Evolutionary conservation across 2,329 filamentous ascomycete species (phyloP).

Genomic region (Hymenoscyphus albidus): DNA sequence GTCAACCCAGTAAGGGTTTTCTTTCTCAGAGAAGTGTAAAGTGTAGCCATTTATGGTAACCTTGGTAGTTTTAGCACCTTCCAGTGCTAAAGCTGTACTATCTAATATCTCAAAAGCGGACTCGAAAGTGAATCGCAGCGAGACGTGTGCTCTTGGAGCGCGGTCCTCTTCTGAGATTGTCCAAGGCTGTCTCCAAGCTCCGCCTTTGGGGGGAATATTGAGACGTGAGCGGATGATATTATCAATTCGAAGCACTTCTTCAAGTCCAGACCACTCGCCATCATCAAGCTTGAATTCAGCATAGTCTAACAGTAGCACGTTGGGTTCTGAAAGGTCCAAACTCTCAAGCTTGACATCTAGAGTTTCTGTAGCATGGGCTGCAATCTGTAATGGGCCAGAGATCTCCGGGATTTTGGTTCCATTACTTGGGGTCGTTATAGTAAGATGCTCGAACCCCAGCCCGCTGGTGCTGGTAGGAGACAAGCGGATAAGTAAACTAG

Average conservation of each 20-base stretch:
- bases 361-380: not conserved
- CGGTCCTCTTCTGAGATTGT: constrained; percentile 23
- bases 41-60: constrained; percentile 25
- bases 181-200: constrained; percentile 33
- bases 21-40: constrained; percentile 7
- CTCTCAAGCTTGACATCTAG: constrained; percentile 13
- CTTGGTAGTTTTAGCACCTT: constrained; percentile 25
- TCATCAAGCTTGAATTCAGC: constrained; percentile 29
- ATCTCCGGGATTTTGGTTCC: not conserved
- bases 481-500: constrained; percentile 31
- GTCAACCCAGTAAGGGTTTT: constrained; percentile 33
- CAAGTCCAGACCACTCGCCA: constrained; percentile 21
- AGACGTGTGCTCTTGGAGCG: constrained; percentile 21
- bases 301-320: constrained; percentile 35
- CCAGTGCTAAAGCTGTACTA: constrained; percentile 27
- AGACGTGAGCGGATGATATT: constrained; percentile 31
- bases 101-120: constrained; percentile 20
- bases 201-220: constrained; percentile 28
- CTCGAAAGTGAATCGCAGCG: constrained; percentile 29
- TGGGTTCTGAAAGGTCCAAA: constrained; percentile 31
- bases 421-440: not conserved
- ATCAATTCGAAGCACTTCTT: constrained; percentile 33
- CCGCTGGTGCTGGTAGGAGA: constrained; percentile 10
- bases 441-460: not conserved
- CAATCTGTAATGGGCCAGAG: not conserved